A percentile compares a stretch with the other conserved stretches of the same genome.
These are phyloP conservation scores for Phanerochaete sordida DNA, from an alignment of 768 basidiomycete species.

Conservation along the genomic window DNA sequence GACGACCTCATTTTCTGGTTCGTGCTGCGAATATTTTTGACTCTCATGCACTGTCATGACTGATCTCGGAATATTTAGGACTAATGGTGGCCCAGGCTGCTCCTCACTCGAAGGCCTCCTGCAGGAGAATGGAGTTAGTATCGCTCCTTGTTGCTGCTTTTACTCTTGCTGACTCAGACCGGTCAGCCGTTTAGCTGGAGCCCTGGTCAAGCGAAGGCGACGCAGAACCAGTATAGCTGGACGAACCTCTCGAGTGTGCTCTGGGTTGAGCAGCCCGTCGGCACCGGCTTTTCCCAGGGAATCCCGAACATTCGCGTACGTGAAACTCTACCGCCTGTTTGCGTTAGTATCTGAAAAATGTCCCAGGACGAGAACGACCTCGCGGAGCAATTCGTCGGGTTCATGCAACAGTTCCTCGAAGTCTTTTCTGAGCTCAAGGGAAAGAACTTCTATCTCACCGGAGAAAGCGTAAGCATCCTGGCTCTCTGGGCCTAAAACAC, in stretches of 20 bases:
- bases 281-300: slow-evolving; percentile 78
- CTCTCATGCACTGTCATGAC: too few relatives aligned
- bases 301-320: slow-evolving; percentile 48
- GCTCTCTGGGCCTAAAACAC: not conserved
- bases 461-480: slow-evolving; percentile 66
- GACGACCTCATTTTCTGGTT: slow-evolving; percentile 79
- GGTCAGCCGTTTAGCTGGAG: slow-evolving; percentile 65
- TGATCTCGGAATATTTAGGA: too few relatives aligned
- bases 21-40: too few relatives aligned
- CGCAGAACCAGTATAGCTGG: slow-evolving; percentile 68
- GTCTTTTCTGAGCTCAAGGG: slow-evolving; percentile 72
- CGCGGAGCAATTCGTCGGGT: slow-evolving; percentile 53
- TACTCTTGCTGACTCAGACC: not conserved
- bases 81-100: slow-evolving; percentile 77
- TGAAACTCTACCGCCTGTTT: not conserved
- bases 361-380: slow-evolving; percentile 51
- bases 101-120: slow-evolving; percentile 69
- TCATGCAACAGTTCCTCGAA: slow-evolving; percentile 71
- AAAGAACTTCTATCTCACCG: slow-evolving; percentile 66
- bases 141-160: not conserved
- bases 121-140: slow-evolving; percentile 69
- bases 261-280: slow-evolving; percentile 78
- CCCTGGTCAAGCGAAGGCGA: slow-evolving; percentile 59
- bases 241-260: slow-evolving; percentile 74
- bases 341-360: not conserved